These are phyloP conservation scores for Apiospora kogelbergensis DNA, from an alignment of 2,329 filamentous ascomycete genomes.

Conservation along the genomic window DNA sequence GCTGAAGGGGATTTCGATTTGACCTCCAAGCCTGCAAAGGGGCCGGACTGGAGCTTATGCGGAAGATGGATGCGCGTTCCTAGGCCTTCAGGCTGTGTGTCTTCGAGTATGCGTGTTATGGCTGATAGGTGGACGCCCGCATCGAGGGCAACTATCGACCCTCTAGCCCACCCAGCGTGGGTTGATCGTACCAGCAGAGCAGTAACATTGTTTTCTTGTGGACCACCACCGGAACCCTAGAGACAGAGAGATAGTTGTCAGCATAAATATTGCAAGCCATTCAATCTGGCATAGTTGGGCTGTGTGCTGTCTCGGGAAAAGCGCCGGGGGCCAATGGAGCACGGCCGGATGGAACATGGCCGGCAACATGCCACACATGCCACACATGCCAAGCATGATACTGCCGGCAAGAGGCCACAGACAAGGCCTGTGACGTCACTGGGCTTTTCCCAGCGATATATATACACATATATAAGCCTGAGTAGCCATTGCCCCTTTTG, in stretches of 20 bases:
- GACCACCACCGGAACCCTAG: slow-evolving; percentile 87
- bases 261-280: not conserved
- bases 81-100: slow-evolving; percentile 42
- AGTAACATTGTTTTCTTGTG: slow-evolving; percentile 85
- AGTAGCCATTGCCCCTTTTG: not conserved
- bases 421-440: not conserved
- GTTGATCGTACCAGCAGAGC: slow-evolving; percentile 85
- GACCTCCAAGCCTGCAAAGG: slow-evolving; percentile 78
- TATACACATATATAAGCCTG: not conserved
- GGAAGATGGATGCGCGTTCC: slow-evolving; percentile 41
- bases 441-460: not conserved
- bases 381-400: not conserved
- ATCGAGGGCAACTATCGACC: slow-evolving; percentile 88
- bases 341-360: not conserved
- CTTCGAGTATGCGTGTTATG: slow-evolving; percentile 76
- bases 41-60: slow-evolving; percentile 62
- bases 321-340: not conserved
- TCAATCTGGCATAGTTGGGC: not conserved
- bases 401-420: not conserved
- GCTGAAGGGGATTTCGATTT: slow-evolving; percentile 65
- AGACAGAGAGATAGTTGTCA: not conserved
- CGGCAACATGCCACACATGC: not conserved
- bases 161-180: slow-evolving; percentile 74
- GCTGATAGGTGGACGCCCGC: slow-evolving; percentile 86
- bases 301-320: not conserved